These are phyloP conservation scores for Lineolata rhizophorae DNA, from an alignment of 495 filamentous ascomycete species.

Conservation along the genomic window DNA sequence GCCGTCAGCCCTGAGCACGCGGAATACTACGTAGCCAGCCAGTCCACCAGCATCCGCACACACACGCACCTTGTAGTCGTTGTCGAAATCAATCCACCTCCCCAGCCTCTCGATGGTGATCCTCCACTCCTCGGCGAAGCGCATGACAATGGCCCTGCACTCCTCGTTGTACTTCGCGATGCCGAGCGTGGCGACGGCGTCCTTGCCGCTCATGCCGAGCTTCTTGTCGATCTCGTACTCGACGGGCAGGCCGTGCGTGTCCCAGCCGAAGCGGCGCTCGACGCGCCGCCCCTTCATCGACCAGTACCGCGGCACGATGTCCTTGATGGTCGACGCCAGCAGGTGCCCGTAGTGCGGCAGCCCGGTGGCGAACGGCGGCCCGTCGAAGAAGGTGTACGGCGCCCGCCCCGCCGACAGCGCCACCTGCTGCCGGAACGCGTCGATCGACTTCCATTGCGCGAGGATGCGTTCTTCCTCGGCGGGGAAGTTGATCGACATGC, in stretches of 20 bases:
- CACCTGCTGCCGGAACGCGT: conserved; percentile 62
- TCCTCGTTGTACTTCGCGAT: conserved; percentile 84
- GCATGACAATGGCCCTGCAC: conserved; percentile 88
- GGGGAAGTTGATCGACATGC: conserved; percentile 80
- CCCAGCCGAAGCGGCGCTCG: conserved; percentile 54
- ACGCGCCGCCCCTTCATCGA: conserved; percentile 92
- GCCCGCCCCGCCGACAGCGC: conserved; percentile 49
- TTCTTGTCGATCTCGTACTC: conserved; percentile 99
- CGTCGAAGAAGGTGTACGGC: conserved; percentile 65
- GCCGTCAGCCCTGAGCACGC: conserved; percentile 1
- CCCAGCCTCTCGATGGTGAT: conserved; percentile 75
- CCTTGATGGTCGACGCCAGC: conserved; percentile 90
- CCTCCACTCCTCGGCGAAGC: conserved; percentile 75
- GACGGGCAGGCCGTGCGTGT: conserved; percentile 89
- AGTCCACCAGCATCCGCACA: conserved; percentile 1
- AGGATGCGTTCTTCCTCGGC: conserved; percentile 71
- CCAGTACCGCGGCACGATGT: conserved; percentile 93
- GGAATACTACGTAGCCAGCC: background rate
- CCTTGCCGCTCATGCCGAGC: conserved; percentile 68
- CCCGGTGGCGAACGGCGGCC: conserved; percentile 44
- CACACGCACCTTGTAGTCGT: conserved; percentile 67
- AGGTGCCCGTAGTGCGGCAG: conserved; percentile 93
- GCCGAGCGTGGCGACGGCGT: conserved; percentile 71
- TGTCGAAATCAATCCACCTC: conserved; percentile 97
- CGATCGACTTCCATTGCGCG: conserved; percentile 66